Evolutionary conservation across 352 stramenopile genomes (phyloP).

Genomic region (Pythium rishiriense): DNA sequence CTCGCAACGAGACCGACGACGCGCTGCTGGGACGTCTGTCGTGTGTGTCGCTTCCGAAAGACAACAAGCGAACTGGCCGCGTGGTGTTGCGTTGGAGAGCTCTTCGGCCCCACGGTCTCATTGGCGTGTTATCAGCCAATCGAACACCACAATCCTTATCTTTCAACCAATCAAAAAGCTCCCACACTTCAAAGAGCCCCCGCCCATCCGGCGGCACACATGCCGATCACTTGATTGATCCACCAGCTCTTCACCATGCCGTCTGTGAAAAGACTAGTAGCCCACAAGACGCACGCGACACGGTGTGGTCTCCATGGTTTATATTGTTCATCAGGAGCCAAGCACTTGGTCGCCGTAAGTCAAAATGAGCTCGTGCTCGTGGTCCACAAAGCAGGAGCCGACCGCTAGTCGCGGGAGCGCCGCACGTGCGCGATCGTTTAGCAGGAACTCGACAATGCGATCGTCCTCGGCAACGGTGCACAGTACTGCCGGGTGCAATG

Average conservation of each 20-base stretch:
- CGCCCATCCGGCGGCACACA: background rate
- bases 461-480: conserved; percentile 48
- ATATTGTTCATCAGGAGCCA: conserved; percentile 20
- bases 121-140: conserved; percentile 27
- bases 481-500: conserved; percentile 57
- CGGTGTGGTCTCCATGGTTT: no score
- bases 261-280: no score
- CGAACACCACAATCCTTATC: background rate
- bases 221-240: background rate
- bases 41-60: conserved; percentile 27
- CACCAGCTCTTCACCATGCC: background rate
- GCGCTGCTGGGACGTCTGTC: background rate
- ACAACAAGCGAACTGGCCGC: conserved; percentile 25
- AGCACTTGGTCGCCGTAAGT: conserved; percentile 72
- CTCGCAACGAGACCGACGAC: background rate
- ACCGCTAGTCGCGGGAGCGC: conserved; percentile 66
- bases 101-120: background rate
- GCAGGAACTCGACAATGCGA: conserved; percentile 53
- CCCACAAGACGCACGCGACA: no score
- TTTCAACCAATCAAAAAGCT: conserved; percentile 1
- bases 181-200: background rate
- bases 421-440: conserved; percentile 59
- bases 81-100: conserved; percentile 1
- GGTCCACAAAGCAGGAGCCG: conserved; percentile 61
- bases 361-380: conserved; percentile 65